Conservation (phyloP, 441 rosid species). For the Erysimum pusillum region DNA sequence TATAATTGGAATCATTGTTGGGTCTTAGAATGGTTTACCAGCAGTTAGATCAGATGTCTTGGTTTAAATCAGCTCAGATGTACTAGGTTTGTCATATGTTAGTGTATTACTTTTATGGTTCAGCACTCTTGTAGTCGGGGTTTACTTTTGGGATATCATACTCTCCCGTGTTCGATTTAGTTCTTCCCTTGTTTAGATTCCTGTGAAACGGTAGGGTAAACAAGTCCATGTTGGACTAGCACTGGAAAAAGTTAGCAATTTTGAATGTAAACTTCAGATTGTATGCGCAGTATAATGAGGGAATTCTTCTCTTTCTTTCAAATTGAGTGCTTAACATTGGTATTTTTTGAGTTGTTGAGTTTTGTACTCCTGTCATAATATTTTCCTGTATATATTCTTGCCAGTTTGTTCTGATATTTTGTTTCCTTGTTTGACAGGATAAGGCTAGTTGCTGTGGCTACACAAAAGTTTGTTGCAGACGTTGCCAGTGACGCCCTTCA, state of each 20-base stretch:
- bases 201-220: background rate
- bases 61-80: constrained; percentile 12
- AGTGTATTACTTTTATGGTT: background rate
- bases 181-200: background rate
- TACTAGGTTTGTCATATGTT: constrained; percentile 18
- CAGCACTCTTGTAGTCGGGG: background rate
- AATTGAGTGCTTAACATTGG: background rate
- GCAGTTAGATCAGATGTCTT: constrained; percentile 8
- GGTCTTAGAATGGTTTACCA: constrained; percentile 15
- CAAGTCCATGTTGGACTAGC: background rate
- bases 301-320: constrained; percentile 8
- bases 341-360: background rate
- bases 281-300: background rate
- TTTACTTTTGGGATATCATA: constrained; percentile 11
- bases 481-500: constrained; percentile 90
- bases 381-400: constrained; percentile 8
- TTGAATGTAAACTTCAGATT: constrained; percentile 10
- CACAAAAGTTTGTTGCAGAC: constrained; percentile 92
- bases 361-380: background rate
- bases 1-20: background rate
- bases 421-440: constrained; percentile 56
- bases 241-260: constrained; percentile 8
- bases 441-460: constrained; percentile 93
- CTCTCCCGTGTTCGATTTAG: background rate
- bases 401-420: background rate